phyloP scores from a whole-genome alignment of 2,329 filamentous ascomycete species.

The Sclerotinia trifoliorum region DNA sequence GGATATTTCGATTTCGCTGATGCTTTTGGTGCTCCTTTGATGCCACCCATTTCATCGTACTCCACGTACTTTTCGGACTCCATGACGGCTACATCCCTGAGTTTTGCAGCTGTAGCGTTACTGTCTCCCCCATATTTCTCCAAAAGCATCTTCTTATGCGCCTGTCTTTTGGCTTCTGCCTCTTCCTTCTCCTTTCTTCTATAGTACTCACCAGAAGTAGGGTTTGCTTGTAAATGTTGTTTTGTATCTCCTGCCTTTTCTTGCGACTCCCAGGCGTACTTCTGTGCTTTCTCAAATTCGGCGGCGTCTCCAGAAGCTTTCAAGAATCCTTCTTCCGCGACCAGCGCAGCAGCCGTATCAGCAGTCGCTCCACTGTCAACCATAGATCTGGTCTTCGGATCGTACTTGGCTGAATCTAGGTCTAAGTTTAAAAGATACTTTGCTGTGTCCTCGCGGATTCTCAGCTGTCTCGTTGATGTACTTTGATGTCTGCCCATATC shows the following conservation, averaged over 20 bases:
- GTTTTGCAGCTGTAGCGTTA: constrained; percentile 55
- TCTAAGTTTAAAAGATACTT: constrained; percentile 96
- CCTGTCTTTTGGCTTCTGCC: constrained; percentile 63
- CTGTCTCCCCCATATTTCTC: constrained; percentile 80
- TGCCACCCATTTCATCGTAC: constrained; percentile 84
- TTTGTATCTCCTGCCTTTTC: constrained; percentile 76
- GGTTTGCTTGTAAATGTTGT: constrained; percentile 92
- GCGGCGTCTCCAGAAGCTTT: constrained; percentile 85
- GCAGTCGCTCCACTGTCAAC: constrained; percentile 78
- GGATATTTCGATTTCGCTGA: constrained; percentile 85
- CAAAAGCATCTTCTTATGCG: constrained; percentile 66
- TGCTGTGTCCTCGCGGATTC: constrained; percentile 92
- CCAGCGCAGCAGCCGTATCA: constrained; percentile 76
- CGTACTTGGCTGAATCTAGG: constrained; percentile 94
- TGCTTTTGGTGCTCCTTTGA: constrained; percentile 81
- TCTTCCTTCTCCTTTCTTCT: constrained; percentile 79
- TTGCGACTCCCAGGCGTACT: constrained; percentile 93
- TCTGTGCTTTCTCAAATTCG: constrained; percentile 86
- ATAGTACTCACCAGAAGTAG: constrained; percentile 83
- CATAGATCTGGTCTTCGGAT: constrained; percentile 91
- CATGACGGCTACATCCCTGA: constrained; percentile 66
- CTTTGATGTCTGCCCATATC: constrained; percentile 95
- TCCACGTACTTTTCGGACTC: constrained; percentile 89
- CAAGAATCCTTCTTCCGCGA: constrained; percentile 91
- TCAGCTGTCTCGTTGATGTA: constrained; percentile 84